phyloP scores from a whole-genome alignment of 768 basidiomycete species.

The Dendrothele bispora region DNA sequence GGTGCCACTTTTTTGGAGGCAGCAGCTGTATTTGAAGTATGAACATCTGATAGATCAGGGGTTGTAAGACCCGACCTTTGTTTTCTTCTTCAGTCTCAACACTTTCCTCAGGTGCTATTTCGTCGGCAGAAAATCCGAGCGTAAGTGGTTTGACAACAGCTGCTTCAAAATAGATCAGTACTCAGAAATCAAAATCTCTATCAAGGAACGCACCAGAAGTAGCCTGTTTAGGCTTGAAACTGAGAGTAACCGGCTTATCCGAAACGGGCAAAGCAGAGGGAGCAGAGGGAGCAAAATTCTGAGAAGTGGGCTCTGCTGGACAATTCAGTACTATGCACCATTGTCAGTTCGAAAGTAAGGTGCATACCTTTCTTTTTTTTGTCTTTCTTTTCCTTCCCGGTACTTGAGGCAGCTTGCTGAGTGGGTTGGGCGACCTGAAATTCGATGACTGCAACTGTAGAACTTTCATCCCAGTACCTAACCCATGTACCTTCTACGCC shows the following conservation, averaged over 20 bases:
- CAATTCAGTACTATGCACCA: conserved; percentile 6
- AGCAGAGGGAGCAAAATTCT: conserved; percentile 38
- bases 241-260: conserved; percentile 80
- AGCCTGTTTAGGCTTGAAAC: conserved; percentile 49
- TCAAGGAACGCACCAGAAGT: conserved; percentile 22
- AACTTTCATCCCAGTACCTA: conserved; percentile 90
- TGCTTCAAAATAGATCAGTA: conserved; percentile 12
- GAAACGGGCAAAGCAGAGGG: conserved; percentile 73
- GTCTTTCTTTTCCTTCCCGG: conserved; percentile 59
- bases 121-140: conserved; percentile 71
- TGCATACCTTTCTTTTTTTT: conserved; percentile 65
- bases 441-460: conserved; percentile 71
- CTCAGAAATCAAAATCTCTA: conserved; percentile 2
- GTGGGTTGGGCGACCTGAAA: conserved; percentile 72
- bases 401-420: conserved; percentile 33
- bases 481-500: conserved; percentile 75
- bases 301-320: conserved; percentile 30
- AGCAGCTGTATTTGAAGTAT: too few relatives aligned
- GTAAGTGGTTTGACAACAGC: conserved; percentile 38
- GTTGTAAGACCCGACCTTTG: too few relatives aligned
- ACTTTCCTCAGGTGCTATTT: conserved; percentile 46
- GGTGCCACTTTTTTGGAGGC: conserved; percentile 76
- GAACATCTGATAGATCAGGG: too few relatives aligned
- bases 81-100: conserved; percentile 46
- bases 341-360: too few relatives aligned